Evolutionary conservation across 495 filamentous ascomycete species (phyloP).

Genomic region (Aspergillus sclerotiicarbonarius): DNA sequence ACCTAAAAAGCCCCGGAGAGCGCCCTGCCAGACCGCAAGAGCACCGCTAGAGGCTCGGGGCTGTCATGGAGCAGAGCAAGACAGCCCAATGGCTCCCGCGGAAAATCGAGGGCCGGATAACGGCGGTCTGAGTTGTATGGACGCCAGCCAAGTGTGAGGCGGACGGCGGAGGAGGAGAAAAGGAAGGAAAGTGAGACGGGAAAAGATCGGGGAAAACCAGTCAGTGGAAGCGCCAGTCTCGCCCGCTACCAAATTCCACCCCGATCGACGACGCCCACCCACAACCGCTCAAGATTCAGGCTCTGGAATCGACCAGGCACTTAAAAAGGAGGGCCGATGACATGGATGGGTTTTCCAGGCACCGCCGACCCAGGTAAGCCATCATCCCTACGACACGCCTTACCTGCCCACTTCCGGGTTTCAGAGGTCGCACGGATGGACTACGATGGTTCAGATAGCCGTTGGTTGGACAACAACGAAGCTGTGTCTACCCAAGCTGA

Average conservation of each 20-base stretch:
- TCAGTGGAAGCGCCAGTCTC: no score
- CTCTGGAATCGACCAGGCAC: no score
- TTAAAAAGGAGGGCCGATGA: no score
- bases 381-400: neutral
- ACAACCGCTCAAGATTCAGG: no score
- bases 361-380: neutral
- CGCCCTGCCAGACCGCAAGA: constrained; percentile 25
- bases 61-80: constrained; percentile 22
- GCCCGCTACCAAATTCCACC: neutral
- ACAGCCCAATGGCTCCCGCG: constrained; percentile 19
- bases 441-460: neutral
- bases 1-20: no score
- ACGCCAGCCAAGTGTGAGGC: constrained; percentile 4
- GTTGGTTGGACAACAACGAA: neutral
- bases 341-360: neutral
- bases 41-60: constrained; percentile 16
- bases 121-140: constrained; percentile 7
- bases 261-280: neutral
- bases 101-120: neutral
- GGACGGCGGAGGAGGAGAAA: constrained; percentile 4
- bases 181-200: constrained; percentile 8
- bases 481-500: neutral
- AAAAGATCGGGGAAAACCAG: neutral
- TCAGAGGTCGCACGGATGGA: neutral
- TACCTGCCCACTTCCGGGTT: neutral